Conservation (phyloP, 768 basidiomycete genomes). For the Mycena olivaceomarginata region DNA sequence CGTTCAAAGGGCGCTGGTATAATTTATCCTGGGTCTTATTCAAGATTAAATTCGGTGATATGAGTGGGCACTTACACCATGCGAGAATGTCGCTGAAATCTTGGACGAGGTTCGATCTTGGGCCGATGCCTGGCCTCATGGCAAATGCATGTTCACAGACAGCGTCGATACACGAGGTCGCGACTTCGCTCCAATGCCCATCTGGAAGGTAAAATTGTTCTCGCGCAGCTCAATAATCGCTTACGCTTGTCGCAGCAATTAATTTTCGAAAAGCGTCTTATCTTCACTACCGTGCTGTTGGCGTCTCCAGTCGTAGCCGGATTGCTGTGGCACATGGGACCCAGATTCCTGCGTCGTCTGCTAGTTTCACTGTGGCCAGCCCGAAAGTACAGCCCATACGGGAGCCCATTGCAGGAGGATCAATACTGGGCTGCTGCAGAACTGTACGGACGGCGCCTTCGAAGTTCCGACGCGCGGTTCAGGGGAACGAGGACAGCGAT, state of each 20-base stretch:
- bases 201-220: conserved; percentile 21
- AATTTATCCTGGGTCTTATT: no score
- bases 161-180: conserved; percentile 17
- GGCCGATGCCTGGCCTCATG: conserved; percentile 21
- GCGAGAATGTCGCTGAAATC: background rate
- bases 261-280: background rate
- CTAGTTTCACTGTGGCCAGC: conserved; percentile 1
- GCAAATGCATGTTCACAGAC: conserved; percentile 18
- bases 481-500: background rate
- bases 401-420: conserved; percentile 26
- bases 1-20: no score
- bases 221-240: background rate
- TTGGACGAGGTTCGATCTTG: no score
- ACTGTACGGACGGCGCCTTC: conserved; percentile 29
- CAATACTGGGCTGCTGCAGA: conserved; percentile 39
- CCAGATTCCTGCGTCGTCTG: conserved; percentile 2
- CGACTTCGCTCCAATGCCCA: conserved; percentile 23
- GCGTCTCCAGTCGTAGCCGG: conserved; percentile 24
- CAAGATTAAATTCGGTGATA: background rate
- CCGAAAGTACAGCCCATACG: conserved; percentile 2
- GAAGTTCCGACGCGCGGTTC: conserved; percentile 38
- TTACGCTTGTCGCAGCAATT: conserved; percentile 12
- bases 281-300: conserved; percentile 13
- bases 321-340: conserved; percentile 26
- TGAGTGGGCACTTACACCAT: background rate